Base-by-base conservation (phyloP, 2,329 filamentous ascomycete genomes). In the Xylariaceae sp. region DNA sequence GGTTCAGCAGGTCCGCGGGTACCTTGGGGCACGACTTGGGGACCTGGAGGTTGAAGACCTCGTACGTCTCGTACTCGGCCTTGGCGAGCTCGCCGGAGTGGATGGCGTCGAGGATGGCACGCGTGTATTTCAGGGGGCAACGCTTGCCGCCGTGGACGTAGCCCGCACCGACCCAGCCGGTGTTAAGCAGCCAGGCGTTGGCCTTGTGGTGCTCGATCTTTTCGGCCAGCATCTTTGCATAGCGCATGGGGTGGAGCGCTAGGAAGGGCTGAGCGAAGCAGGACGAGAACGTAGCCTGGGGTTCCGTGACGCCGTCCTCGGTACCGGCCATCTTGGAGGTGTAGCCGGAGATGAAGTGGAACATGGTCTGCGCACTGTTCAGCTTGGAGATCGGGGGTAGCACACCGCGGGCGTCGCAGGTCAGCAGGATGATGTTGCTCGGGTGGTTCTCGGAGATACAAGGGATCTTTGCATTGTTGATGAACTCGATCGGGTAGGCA, bases 261-360 rank as follows among this genome's bases (percentile, higher is more conserved):
- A 99, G 80, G 90, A 99, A 99, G 59, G 94, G 94, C 78, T 99
- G 94, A 53, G 94, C 94, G 76, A 99, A 99, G 85, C 94, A 99
- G 49, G 92, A 95, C 22, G 92, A 97, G 85, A 99, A 99, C 68
- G 94, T 99, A 21, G 94, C 94, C 77, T 97, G 90, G 61, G 94
- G 94, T 78, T 99, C 94, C 9, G 89, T 95, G 62, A 99, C 85
- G 69, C 94, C 94, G 63, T 96, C 90, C 78, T 99, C 94, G 32
- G 94, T 99, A 69, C 94, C 94, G 62, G 94, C 94, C 94, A 99
- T 99, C 86, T 99, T 99, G 71, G 92, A 97, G 61, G 94, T 99
- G 83, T 99, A 99, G 66, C 94, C 94, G 16, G 89, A 95, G 76
- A 99, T 99, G 85, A 99, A 99, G 83, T 99, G 94, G 87, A 97